phyloP scores from a whole-genome alignment of 176 grass and related monocot genomes.

The Hyparrhenia diplandra region DNA sequence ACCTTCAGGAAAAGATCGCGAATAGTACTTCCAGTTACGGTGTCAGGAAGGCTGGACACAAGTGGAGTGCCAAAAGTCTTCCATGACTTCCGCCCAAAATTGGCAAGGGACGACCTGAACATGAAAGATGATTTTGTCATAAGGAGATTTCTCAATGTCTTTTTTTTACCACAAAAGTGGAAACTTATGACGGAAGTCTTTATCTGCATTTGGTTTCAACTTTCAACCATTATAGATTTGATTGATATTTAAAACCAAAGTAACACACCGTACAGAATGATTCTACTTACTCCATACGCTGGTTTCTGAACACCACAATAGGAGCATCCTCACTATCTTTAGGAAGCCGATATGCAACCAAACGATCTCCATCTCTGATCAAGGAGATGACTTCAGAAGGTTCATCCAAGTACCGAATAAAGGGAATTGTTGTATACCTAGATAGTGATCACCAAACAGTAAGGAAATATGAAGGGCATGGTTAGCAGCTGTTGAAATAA shows the following conservation, averaged over 20 bases:
- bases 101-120: constrained; percentile 36
- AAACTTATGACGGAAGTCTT: not conserved
- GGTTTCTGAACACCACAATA: constrained; percentile 77
- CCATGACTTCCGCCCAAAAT: constrained; percentile 69
- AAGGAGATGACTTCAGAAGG: constrained; percentile 79
- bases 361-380: constrained; percentile 82
- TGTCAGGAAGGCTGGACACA: constrained; percentile 51
- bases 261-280: constrained; percentile 8
- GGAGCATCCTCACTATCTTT: constrained; percentile 68
- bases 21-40: constrained; percentile 55
- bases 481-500: constrained; percentile 13
- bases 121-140: not conserved
- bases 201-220: constrained; percentile 1
- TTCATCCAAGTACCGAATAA: constrained; percentile 78
- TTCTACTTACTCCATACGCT: constrained; percentile 74
- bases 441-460: constrained; percentile 3
- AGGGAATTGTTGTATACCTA: constrained; percentile 81
- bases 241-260: not conserved
- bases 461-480: constrained; percentile 14
- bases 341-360: constrained; percentile 73
- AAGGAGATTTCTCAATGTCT: not conserved
- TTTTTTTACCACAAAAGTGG: not conserved
- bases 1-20: constrained; percentile 53
- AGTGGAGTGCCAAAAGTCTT: constrained; percentile 85
- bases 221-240: not conserved